Conservation (phyloP, 192 early-diverging fungal species). For the Funneliformis mosseae region DNA sequence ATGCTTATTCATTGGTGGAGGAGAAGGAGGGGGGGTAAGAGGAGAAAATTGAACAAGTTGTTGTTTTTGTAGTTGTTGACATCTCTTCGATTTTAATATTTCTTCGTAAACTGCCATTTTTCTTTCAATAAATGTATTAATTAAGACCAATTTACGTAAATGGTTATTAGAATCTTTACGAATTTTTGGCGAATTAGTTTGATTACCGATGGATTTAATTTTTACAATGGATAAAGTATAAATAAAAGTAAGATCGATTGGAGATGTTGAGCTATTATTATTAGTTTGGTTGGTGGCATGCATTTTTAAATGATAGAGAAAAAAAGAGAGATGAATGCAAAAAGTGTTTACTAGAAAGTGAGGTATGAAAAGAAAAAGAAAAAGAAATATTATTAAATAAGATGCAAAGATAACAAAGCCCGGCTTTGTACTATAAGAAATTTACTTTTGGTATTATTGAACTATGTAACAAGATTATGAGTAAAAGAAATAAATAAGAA, state of each 20-base stretch:
- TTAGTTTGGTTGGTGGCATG: not conserved
- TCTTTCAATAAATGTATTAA: conserved; percentile 23
- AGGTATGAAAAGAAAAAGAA: not conserved
- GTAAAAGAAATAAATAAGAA: too few relatives aligned
- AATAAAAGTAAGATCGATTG: conserved; percentile 22
- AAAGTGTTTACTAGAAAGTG: not conserved
- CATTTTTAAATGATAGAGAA: not conserved
- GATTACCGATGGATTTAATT: conserved; percentile 13
- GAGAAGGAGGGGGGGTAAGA: not conserved
- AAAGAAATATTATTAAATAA: not conserved
- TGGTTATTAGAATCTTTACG: conserved; percentile 14
- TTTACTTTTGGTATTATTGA: too few relatives aligned
- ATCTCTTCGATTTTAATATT: not conserved
- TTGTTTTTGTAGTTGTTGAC: too few relatives aligned
- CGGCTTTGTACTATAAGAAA: not conserved
- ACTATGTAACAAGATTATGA: too few relatives aligned
- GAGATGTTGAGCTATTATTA: not conserved
- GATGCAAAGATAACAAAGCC: conserved; percentile 5
- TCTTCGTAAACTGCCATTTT: conserved; percentile 24
- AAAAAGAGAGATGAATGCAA: not conserved
- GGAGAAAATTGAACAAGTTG: not conserved
- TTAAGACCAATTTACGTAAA: conserved; percentile 28
- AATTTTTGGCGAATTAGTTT: not conserved
- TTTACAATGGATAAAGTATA: conserved; percentile 14
- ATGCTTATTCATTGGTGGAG: not conserved